Base-by-base conservation (phyloP, 306 rosid species). In the Cicer cuneatum region DNA sequence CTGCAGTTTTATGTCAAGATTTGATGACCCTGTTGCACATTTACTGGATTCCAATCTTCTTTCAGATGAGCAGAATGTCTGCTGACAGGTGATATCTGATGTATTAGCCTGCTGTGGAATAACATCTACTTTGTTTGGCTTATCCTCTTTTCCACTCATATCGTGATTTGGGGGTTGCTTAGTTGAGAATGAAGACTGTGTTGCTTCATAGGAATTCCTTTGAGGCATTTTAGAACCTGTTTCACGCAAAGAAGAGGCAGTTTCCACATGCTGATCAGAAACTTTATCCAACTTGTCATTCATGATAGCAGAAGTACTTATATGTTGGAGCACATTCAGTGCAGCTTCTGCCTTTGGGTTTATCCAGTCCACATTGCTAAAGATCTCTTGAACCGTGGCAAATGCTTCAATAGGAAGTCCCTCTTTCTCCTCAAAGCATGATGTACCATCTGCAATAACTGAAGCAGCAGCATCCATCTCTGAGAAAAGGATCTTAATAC, bases 361-460 rank as follows among this genome's bases (percentile, higher is more conserved):
- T 84, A 91, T 68, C 97, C 98, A 94, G 84, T 94, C 97, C 79
- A 88, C 96, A 39, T 87, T 77, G 83, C 81, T 94, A 78, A 94
- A 94, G 67, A 92, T 84, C 85, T 92, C 97, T 82, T 92, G 97
- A 78, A 91, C 98, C 84, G 86, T 92, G 71, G 92, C 86, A 83
- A 94, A 94, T 78, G 97, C 98, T 84, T 94, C 98, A 59, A 86
- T 71, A 1, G 98, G 98, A 52, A 94, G 95, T 46, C 97, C 97
- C 75, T 86, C 97, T 78, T 87, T 85, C 73, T 88, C 98, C 79
- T 87, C 98, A 53, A 94, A 86, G 83, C 91, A 88, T 52, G 88
- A 87, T 64, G 80, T 64, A 51, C 83, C 80, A 57, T 73, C 81
- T 5, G 53, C 81, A 65, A 80, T 76, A 62, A 85, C 73, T 42